Evolutionary conservation across 495 filamentous ascomycete genomes (phyloP).

Genomic region (Talaromyces liani): DNA sequence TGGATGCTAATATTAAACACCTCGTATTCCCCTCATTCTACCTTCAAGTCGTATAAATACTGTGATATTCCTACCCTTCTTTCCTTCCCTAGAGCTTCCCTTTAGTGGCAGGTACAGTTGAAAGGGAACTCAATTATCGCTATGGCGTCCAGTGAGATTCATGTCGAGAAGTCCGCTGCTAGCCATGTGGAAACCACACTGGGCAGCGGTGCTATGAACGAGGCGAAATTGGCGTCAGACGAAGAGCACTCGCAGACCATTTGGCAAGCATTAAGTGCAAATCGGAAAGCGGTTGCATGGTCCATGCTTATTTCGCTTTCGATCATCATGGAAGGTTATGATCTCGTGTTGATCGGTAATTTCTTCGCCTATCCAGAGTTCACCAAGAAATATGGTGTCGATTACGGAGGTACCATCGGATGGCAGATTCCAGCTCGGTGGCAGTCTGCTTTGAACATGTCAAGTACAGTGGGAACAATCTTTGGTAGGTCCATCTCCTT

Average conservation of each 20-base stretch:
- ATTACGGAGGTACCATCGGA: constrained; percentile 13
- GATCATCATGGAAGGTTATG: constrained; percentile 48
- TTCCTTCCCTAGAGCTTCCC: not conserved
- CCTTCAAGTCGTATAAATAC: not conserved
- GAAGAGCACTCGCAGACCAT: constrained; percentile 26
- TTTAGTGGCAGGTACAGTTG: not conserved
- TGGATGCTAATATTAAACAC: not conserved
- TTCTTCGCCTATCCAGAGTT: constrained; percentile 34
- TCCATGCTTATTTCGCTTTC: constrained; percentile 35
- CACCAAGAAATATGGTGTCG: constrained; percentile 26
- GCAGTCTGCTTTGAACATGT: constrained; percentile 30
- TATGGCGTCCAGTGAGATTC: constrained; percentile 1
- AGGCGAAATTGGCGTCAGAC: constrained; percentile 26
- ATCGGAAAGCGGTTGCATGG: constrained; percentile 44
- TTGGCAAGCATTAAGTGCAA: constrained; percentile 27
- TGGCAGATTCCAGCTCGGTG: constrained; percentile 28
- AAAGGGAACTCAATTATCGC: not conserved
- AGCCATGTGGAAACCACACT: constrained; percentile 4
- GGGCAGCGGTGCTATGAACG: constrained; percentile 14
- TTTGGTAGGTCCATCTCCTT: constrained; percentile 18
- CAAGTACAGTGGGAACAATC: constrained; percentile 25
- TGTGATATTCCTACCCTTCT: not conserved
- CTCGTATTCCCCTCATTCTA: not conserved
- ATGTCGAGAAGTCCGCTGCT: constrained; percentile 6
- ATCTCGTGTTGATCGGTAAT: constrained; percentile 36